phyloP scores from a whole-genome alignment of 2,329 filamentous ascomycete species.

The Golovinomyces cichoracearum region DNA sequence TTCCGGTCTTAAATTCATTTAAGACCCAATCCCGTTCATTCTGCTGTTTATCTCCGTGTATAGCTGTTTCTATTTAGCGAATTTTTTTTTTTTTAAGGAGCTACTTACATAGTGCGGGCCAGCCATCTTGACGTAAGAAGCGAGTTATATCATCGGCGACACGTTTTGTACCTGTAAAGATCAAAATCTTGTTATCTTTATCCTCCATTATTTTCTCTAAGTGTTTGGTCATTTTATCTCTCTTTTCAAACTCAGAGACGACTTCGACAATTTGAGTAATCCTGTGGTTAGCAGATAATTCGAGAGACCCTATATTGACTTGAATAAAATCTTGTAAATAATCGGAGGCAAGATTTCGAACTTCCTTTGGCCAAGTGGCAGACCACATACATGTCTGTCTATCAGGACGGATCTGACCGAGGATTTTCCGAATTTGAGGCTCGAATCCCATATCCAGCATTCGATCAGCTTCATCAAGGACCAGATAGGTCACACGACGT shows the following conservation, averaged over 20 bases:
- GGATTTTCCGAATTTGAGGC: slow-evolving; percentile 97
- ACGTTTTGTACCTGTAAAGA: slow-evolving; percentile 85
- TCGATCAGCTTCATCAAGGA: slow-evolving; percentile 94
- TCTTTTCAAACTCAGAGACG: slow-evolving; percentile 88
- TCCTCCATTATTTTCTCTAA: slow-evolving; percentile 95
- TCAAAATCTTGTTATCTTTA: slow-evolving; percentile 79
- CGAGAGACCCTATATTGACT: slow-evolving; percentile 93
- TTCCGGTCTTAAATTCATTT: slow-evolving; percentile 97
- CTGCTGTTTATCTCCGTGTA: slow-evolving; percentile 97
- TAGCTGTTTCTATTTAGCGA: slow-evolving; percentile 35
- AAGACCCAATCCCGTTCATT: slow-evolving; percentile 99
- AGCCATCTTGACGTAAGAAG: slow-evolving; percentile 91
- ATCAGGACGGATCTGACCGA: slow-evolving; percentile 88
- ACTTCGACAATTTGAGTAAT: slow-evolving; percentile 97
- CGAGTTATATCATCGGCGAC: slow-evolving; percentile 94
- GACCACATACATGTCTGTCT: slow-evolving; percentile 99
- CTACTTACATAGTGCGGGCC: slow-evolving; percentile 75
- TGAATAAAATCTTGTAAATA: slow-evolving; percentile 93
- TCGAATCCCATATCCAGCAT: slow-evolving; percentile 99
- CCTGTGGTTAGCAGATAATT: slow-evolving; percentile 86
- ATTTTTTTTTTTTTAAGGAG: slow-evolving; percentile 19
- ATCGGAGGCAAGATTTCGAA: slow-evolving; percentile 69
- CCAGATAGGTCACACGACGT: slow-evolving; percentile 88
- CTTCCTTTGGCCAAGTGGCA: slow-evolving; percentile 96
- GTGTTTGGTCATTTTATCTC: slow-evolving; percentile 89